Evolutionary conservation across 176 grass and related monocot species (phyloP).

Genomic region (Carex littledalei): DNA sequence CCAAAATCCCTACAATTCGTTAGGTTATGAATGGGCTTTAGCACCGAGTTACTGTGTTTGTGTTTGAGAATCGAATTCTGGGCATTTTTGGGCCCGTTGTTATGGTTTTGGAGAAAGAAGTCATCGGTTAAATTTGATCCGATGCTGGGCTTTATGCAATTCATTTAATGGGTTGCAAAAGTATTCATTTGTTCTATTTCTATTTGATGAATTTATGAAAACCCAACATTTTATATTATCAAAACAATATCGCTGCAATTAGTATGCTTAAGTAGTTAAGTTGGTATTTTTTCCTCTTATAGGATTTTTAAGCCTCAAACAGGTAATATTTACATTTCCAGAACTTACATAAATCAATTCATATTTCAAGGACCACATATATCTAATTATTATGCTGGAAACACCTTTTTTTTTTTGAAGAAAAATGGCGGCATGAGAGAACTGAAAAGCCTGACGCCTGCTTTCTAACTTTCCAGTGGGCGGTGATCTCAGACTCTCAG

Average conservation of each 20-base stretch:
- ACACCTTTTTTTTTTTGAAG: constrained; percentile 18
- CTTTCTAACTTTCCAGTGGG: constrained; percentile 15
- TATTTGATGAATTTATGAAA: not conserved
- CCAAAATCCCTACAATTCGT: too few relatives aligned
- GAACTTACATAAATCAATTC: not conserved
- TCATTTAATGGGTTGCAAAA: not conserved
- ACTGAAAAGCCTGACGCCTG: constrained; percentile 9
- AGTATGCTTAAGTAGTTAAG: not conserved
- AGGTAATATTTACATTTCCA: not conserved
- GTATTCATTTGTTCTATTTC: not conserved
- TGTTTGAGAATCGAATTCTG: too few relatives aligned
- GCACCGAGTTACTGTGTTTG: too few relatives aligned
- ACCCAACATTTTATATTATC: not conserved
- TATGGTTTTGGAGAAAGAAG: too few relatives aligned
- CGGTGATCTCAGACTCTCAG: not conserved
- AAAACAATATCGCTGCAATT: not conserved
- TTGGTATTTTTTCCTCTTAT: not conserved
- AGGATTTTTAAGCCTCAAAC: not conserved
- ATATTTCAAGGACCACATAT: not conserved
- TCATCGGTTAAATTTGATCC: too few relatives aligned
- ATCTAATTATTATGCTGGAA: not conserved
- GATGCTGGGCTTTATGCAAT: too few relatives aligned
- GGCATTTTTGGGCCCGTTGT: too few relatives aligned
- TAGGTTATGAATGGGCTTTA: too few relatives aligned
- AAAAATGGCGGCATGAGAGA: constrained; percentile 21